phyloP scores from a whole-genome alignment of 208 protist species.

The Acanthamoeba triangularis region DNA sequence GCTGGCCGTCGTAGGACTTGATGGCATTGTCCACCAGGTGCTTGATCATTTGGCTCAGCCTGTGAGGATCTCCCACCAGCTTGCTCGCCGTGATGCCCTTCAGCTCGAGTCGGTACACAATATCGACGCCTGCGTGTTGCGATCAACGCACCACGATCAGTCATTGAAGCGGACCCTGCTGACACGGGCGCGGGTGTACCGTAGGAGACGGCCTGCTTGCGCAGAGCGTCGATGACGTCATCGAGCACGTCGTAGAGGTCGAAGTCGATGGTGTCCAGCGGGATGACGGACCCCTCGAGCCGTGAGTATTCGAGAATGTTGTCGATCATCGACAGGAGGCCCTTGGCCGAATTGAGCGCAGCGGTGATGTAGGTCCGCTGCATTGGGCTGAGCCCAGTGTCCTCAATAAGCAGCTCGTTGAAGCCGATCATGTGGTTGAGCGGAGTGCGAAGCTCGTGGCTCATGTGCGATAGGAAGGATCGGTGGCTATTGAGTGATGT shows the following conservation, averaged over 20 bases:
- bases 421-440: slow-evolving; percentile 32
- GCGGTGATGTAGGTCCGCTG: slow-evolving; percentile 4
- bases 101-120: background rate
- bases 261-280: background rate
- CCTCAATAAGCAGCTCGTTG: slow-evolving; percentile 41
- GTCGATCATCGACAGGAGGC: slow-evolving; percentile 27
- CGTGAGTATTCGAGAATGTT: slow-evolving; percentile 37
- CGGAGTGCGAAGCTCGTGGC: slow-evolving; percentile 22
- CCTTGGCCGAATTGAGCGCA: slow-evolving; percentile 24
- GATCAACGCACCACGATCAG: background rate
- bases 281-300: background rate
- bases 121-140: background rate
- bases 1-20: slow-evolving; percentile 16
- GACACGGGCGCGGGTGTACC: background rate
- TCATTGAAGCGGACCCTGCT: no score
- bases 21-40: slow-evolving; percentile 25
- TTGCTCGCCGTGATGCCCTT: background rate
- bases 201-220: background rate
- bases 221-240: slow-evolving; percentile 1
- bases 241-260: background rate
- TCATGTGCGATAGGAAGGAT: slow-evolving; percentile 1
- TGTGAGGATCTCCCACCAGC: background rate
- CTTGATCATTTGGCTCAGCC: slow-evolving; percentile 4
- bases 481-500: background rate
- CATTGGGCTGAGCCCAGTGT: background rate